Evolutionary conservation across 2,329 filamentous ascomycete genomes (phyloP), one percentile per base, ranked within the genome.

Genomic region (Talaromyces sp.): DNA sequence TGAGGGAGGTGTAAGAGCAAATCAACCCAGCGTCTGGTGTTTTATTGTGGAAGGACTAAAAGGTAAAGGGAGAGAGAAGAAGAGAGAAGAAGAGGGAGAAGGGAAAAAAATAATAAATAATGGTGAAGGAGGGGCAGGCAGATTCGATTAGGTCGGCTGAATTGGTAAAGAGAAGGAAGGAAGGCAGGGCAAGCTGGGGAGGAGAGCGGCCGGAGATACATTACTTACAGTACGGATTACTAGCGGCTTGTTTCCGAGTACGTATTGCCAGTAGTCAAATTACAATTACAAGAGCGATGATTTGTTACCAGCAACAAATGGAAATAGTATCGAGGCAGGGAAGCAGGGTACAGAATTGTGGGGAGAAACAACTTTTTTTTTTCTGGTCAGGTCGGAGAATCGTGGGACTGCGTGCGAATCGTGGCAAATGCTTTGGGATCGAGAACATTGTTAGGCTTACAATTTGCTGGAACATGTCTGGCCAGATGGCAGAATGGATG

Each of bases 1-100:
- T 18, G 57, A 60, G 48, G 35, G 5, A 33, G n/a, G 54, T 31
- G 40, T 18, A 46, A n/a, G 33, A 42, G 28, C 7, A 23, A 60
- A 39, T 60, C 40, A 44, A 48, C 58, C 62, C 62, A 63, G 62
- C 62, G 62, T 63, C 50, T 57, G 50, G 18, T 28, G 11, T 56
- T 57, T 57, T 57, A 18, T n/a, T n/a, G 56, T 54, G 33, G 56
- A 33, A 35, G 46, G 56, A 23, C 39, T 39, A 55, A 18, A 50
- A 56, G 35, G 12, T 44, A 18, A 63, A 31, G 40, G 37, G 40
- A 33, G 48, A 56, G 46, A 39, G 25, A 31, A 59, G 35, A 52
- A 55, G 52, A 37, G 28, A 56, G 28, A 37, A 55, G 25, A 50
- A 31, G 31, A 23, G 25, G 37, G 37, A 12, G 21, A 40, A n/a